Evolutionary conservation across 768 basidiomycete species (phyloP).

Genomic region (Termitomyces heimii): DNA sequence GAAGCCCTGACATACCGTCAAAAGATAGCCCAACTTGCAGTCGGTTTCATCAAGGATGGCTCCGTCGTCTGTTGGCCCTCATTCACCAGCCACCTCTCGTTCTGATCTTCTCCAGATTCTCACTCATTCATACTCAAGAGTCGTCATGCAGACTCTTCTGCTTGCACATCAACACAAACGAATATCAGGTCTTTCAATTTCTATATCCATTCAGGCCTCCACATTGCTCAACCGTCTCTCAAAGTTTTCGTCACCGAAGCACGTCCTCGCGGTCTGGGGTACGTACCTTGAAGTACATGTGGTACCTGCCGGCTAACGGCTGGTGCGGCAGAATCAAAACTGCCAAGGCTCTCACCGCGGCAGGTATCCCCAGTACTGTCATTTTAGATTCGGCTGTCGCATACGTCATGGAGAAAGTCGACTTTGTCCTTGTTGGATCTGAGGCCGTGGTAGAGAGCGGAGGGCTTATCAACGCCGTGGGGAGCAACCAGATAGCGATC

Average conservation of each 20-base stretch:
- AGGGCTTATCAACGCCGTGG: conserved; percentile 86
- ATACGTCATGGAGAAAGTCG: conserved; percentile 94
- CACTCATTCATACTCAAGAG: conserved; percentile 94
- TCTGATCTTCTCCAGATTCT: conserved; percentile 58
- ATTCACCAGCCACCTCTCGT: conserved; percentile 3
- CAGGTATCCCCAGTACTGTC: conserved; percentile 92
- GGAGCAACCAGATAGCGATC: conserved; percentile 94
- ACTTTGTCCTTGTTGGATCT: conserved; percentile 93
- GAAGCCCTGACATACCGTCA: conserved; percentile 82
- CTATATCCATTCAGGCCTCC: conserved; percentile 3
- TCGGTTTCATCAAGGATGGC: conserved; percentile 93
- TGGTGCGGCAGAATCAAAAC: conserved; percentile 68
- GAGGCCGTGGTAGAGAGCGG: conserved; percentile 98
- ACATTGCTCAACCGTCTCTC: conserved; percentile 6
- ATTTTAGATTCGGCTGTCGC: conserved; percentile 96
- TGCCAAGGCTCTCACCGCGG: conserved; percentile 77
- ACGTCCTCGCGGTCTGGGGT: conserved; percentile 86
- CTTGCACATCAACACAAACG: conserved; percentile 88
- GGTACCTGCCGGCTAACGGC: conserved; percentile 2
- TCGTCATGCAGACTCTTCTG: conserved; percentile 89
- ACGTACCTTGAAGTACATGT: conserved; percentile 24
- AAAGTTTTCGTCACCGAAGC: conserved; percentile 95
- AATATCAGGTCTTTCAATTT: conserved; percentile 54
- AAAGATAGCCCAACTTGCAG: conserved; percentile 85
- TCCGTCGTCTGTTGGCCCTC: conserved; percentile 55